Conservation (phyloP, 148 eudicot genomes). For the Camellia lanceoleosa region DNA sequence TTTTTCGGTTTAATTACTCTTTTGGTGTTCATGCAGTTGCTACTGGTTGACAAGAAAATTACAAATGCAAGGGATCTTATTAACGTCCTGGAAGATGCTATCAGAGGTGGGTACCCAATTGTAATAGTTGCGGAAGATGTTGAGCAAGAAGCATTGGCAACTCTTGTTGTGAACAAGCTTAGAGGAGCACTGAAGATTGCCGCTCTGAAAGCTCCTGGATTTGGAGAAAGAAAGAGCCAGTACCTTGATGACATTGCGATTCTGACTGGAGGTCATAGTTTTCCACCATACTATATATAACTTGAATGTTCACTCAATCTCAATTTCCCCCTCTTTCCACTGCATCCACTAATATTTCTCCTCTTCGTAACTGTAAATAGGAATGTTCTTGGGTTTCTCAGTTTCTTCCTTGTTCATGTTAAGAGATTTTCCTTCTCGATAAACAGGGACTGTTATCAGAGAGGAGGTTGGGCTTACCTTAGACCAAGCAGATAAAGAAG, state of each 20-base stretch:
- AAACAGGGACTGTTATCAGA: constrained; percentile 81
- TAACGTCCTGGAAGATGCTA: constrained; percentile 78
- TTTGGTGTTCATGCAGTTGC: constrained; percentile 41
- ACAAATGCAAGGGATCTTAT: constrained; percentile 92
- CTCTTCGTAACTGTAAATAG: neutral
- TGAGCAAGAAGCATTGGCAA: constrained; percentile 93
- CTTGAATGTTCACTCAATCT: neutral
- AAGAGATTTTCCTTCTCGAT: neutral
- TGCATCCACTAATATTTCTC: neutral
- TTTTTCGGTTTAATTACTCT: neutral
- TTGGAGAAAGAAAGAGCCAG: constrained; percentile 90
- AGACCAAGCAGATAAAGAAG: constrained; percentile 80
- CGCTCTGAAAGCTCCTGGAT: constrained; percentile 93
- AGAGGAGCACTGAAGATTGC: constrained; percentile 90
- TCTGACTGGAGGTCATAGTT: constrained; percentile 96
- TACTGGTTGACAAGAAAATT: constrained; percentile 87
- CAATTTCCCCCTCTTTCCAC: neutral
- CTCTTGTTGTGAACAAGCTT: constrained; percentile 88
- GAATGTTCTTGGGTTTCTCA: neutral
- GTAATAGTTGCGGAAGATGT: constrained; percentile 88
- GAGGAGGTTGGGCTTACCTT: constrained; percentile 83
- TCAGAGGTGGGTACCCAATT: constrained; percentile 79
- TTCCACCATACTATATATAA: too few species aligned
- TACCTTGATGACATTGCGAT: constrained; percentile 92
- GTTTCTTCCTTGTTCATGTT: constrained; percentile 1